Evolutionary conservation across 306 rosid species (phyloP).

Genomic region (Trifolium repens): DNA sequence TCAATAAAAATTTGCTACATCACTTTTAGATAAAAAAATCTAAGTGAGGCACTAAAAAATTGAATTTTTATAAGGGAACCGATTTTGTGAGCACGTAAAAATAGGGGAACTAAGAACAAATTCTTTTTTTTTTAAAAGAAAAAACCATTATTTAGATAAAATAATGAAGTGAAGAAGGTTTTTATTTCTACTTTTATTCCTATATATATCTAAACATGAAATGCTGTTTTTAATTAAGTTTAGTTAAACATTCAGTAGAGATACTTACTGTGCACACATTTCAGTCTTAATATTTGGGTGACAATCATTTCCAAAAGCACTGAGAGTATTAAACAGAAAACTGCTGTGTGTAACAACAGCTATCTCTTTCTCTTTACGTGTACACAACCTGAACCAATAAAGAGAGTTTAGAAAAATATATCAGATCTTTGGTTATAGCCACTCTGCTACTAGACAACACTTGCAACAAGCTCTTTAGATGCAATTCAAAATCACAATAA

Average conservation of each 20-base stretch:
- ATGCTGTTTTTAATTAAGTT: conserved; percentile 14
- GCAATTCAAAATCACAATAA: not conserved
- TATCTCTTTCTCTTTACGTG: conserved; percentile 83
- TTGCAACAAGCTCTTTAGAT: conserved; percentile 20
- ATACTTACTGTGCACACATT: conserved; percentile 65
- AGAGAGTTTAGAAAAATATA: conserved; percentile 13
- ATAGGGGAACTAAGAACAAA: too few relatives aligned
- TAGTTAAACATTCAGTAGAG: not conserved
- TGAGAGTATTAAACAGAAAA: conserved; percentile 65
- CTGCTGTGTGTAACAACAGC: conserved; percentile 78
- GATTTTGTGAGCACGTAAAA: too few relatives aligned
- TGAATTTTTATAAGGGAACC: too few relatives aligned
- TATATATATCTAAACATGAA: conserved; percentile 31
- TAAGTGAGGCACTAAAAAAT: too few relatives aligned
- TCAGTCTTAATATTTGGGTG: conserved; percentile 71
- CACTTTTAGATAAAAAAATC: too few relatives aligned
- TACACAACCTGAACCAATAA: conserved; percentile 71
- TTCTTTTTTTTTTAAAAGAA: too few relatives aligned
- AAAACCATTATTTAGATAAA: too few relatives aligned
- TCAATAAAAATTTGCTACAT: too few relatives aligned
- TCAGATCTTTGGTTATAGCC: conserved; percentile 25
- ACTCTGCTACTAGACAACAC: not conserved
- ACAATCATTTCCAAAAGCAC: conserved; percentile 75
- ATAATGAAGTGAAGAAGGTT: too few relatives aligned
- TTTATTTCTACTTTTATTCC: not conserved